These are phyloP conservation scores for Schoenoplectus tabernaemontani DNA, from an alignment of 202 grass and related monocot genomes.

Conservation along the genomic window DNA sequence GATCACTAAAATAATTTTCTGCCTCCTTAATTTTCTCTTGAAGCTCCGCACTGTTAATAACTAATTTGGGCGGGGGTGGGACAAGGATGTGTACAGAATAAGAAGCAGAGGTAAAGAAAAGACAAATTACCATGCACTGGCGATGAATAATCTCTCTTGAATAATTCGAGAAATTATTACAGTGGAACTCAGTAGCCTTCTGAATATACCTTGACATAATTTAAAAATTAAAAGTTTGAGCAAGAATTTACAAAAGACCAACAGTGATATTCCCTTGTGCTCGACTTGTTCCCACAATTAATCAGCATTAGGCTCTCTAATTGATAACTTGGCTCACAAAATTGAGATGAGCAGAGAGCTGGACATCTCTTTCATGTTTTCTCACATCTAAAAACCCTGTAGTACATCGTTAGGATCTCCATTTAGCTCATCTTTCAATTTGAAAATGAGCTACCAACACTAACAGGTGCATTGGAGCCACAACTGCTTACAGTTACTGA, in stretches of 20 bases:
- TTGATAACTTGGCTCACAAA: background rate
- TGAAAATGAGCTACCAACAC: background rate
- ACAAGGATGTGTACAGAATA: background rate
- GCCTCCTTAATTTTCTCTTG: too few relatives aligned
- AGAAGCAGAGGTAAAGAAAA: background rate
- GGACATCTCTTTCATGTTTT: background rate
- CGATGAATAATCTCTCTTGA: slow-evolving; percentile 4
- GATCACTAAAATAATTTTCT: too few relatives aligned
- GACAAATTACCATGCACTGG: background rate
- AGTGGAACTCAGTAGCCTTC: background rate
- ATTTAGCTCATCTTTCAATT: slow-evolving; percentile 10
- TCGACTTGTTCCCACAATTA: background rate
- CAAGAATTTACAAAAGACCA: slow-evolving; percentile 11
- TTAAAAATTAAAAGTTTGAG: background rate
- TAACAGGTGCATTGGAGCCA: slow-evolving; percentile 4
- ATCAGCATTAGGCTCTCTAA: background rate
- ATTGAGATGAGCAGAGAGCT: background rate
- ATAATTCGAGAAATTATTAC: slow-evolving; percentile 20
- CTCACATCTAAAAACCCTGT: background rate
- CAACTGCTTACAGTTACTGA: slow-evolving; percentile 5
- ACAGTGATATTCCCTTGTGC: background rate
- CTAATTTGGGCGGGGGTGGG: background rate
- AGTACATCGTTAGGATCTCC: background rate
- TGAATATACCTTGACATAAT: slow-evolving; percentile 11
- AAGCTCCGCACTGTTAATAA: background rate